Percentiles rank a stretch among this genome's conserved stretches.
Evolutionary conservation across 371 early-diverging fungal genomes (phyloP).

Genomic region (Capillidium rhysosporum): DNA sequence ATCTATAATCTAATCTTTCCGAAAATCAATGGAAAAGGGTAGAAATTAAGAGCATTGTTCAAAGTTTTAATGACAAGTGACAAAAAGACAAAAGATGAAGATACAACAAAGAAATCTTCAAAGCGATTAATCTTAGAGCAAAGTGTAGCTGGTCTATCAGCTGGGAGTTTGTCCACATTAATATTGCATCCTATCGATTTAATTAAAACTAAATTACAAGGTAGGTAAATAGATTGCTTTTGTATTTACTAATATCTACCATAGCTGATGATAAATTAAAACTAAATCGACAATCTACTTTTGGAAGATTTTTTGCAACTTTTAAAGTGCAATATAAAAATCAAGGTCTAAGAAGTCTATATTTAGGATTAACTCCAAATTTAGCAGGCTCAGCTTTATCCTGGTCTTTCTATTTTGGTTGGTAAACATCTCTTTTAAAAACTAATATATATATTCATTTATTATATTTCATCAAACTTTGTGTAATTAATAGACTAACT

Average conservation of each 20-base stretch:
- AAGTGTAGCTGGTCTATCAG: slow-evolving; percentile 72
- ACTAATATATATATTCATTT: slow-evolving; percentile 6
- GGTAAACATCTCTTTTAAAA: slow-evolving; percentile 37
- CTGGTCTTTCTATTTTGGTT: slow-evolving; percentile 92
- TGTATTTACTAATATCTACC: neutral
- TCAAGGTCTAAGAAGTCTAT: slow-evolving; percentile 53
- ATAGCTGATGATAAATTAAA: slow-evolving; percentile 25
- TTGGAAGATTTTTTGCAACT: slow-evolving; percentile 49
- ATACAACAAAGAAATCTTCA: no score
- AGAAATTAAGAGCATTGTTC: no score
- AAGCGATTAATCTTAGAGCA: slow-evolving; percentile 29
- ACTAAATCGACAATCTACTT: slow-evolving; percentile 16
- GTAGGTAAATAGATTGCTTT: slow-evolving; percentile 14
- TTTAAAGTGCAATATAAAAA: slow-evolving; percentile 27
- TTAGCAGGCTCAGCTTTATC: slow-evolving; percentile 78
- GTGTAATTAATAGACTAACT: neutral
- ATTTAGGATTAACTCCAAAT: slow-evolving; percentile 77
- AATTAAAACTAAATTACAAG: slow-evolving; percentile 80
- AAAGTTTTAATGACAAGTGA: no score
- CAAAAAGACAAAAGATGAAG: no score
- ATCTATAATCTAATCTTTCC: no score
- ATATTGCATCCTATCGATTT: slow-evolving; percentile 80
- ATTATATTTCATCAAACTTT: neutral
- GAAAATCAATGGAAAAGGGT: no score
- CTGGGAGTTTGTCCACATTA: slow-evolving; percentile 64